Evolutionary conservation across 164 flowering plant species (phyloP).

Genomic region (Tetrastigma voinierianum): DNA sequence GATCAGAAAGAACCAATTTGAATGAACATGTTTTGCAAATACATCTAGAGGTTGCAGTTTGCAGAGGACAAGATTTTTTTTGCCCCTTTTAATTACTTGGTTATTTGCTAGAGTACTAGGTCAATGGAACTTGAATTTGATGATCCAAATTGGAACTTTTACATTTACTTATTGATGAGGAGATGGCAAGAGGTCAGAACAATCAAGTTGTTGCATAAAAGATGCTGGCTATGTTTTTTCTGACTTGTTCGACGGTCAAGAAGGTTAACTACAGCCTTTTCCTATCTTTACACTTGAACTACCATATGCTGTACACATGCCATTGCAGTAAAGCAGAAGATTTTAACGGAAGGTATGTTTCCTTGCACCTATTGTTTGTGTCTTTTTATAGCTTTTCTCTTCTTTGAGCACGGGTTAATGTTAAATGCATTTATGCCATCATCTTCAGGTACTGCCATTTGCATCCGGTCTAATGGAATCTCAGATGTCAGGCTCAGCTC

Average conservation of each 20-base stretch:
- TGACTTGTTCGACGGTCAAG: too few species aligned
- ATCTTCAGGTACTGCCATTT: background rate
- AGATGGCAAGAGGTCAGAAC: too few species aligned
- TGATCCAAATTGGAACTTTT: background rate
- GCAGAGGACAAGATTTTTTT: background rate
- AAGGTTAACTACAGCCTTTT: too few species aligned
- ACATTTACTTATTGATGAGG: background rate
- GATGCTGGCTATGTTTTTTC: too few species aligned
- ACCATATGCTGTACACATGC: background rate
- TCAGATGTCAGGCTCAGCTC: background rate
- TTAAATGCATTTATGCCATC: background rate
- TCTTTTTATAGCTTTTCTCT: background rate
- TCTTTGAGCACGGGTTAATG: background rate
- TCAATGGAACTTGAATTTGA: background rate
- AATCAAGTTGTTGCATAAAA: too few species aligned
- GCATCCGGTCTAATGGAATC: background rate
- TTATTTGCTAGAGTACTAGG: background rate
- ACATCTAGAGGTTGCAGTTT: background rate
- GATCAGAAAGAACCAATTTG: background rate
- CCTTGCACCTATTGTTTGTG: background rate
- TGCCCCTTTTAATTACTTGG: background rate
- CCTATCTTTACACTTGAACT: background rate
- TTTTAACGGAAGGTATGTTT: background rate
- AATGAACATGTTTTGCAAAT: background rate
- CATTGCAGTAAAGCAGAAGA: background rate